A percentile compares a stretch with the other conserved stretches of the same genome.
These are phyloP conservation scores for Mortierella sp. DNA, from an alignment of 371 early-diverging fungal genomes.

Conservation along the genomic window DNA sequence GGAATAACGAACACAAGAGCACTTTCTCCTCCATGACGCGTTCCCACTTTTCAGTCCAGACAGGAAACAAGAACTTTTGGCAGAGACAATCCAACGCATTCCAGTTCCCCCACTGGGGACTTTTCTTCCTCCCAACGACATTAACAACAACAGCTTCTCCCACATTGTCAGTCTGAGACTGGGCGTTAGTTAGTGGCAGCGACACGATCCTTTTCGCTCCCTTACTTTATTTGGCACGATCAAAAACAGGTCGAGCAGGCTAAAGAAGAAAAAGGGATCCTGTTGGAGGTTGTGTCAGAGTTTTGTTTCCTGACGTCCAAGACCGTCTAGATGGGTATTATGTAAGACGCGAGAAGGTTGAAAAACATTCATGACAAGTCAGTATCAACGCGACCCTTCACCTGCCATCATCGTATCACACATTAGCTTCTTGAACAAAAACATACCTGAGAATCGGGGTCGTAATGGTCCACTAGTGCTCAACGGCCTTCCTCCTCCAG, in stretches of 20 bases:
- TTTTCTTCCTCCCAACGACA: background rate
- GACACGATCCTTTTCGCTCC: background rate
- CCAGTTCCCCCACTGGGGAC: background rate
- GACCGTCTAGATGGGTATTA: constrained; percentile 21
- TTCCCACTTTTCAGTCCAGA: background rate
- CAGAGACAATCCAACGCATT: background rate
- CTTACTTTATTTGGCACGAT: background rate
- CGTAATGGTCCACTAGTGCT: constrained; percentile 36
- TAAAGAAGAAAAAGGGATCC: background rate
- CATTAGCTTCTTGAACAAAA: background rate
- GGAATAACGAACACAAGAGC: no score
- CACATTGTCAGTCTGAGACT: background rate
- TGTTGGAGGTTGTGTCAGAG: constrained; percentile 15
- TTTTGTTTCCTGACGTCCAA: constrained; percentile 50
- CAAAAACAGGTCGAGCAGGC: background rate
- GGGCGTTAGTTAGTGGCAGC: background rate
- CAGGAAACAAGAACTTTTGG: background rate
- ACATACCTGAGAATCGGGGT: constrained; percentile 42
- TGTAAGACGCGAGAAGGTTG: background rate
- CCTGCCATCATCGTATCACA: no score
- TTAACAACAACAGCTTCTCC: background rate
- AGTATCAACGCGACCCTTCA: background rate
- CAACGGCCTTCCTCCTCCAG: constrained; percentile 31
- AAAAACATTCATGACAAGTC: background rate
- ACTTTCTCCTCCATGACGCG: background rate